Base-by-base conservation (phyloP, 2,329 filamentous ascomycete species). In the Aspergillus viridinutans region DNA sequence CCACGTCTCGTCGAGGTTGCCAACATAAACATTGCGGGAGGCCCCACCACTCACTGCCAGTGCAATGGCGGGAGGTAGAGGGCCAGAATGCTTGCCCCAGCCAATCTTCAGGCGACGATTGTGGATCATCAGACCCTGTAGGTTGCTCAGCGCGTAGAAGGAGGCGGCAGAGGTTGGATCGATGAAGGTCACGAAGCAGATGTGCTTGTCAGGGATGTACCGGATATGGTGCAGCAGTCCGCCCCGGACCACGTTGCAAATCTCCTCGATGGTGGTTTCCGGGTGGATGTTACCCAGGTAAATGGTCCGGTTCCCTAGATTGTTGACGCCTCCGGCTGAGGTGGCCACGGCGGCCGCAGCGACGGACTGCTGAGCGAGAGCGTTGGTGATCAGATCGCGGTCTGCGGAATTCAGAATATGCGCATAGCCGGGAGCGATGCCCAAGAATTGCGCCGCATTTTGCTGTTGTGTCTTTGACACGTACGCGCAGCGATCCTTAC, bases 401-500 rank as follows among this genome's bases (percentile, higher is more conserved):
- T 99, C 94, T 53, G 93, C 93, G 51, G 92, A 92, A 67, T 96
- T 97, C 64, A 99, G 82, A 74, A 97, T 93, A 73, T 97, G 92
- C 21, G 94, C 92, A 70, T 97, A 97, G 28, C 93, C 93, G 40
- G 94, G 94, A 21, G 94, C 92, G 68, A 99, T 99, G 55, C 94
- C 94, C 25, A 99, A 84, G 73, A 97, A 99, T 76, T 99, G 94
- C 35, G 94, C 94, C 7, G 94, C 94, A 69, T 99, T 99, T 77
- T 99, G 94, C 79, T 99, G 94, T 78, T 99, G 94, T 0, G 94
- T 99, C 84, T 99, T 99, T 58, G 94, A 99, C 53, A 99, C 93
- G 69, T 99, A 99, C 20, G 94, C 94, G 70, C 94, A 99, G 60
- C 94, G 86, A 74, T 99, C 94, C 81, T 99, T 99, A 76, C 94